Conservation (phyloP, 2,329 filamentous ascomycete species). For the Ampelomyces quisqualis region DNA sequence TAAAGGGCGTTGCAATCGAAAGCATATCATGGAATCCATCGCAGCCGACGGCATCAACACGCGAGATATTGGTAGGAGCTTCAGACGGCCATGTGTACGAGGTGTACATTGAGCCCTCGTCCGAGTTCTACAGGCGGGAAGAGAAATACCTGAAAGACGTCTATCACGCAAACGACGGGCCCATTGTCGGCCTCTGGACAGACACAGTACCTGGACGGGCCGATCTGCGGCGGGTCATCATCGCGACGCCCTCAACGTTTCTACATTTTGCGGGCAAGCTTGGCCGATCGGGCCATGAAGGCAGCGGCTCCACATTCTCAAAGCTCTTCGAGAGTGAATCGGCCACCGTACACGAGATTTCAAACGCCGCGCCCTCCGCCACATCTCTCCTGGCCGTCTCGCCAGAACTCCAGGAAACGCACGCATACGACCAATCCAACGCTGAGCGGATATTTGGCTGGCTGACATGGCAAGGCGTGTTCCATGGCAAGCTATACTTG, state of each 20-base stretch:
- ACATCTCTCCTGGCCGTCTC: constrained; percentile 72
- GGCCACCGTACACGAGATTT: constrained; percentile 72
- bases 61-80: constrained; percentile 88
- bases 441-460: constrained; percentile 81
- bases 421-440: constrained; percentile 54
- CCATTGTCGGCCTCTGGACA: constrained; percentile 82
- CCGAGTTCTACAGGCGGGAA: constrained; percentile 92
- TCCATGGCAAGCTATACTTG: constrained; percentile 76
- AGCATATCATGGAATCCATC: constrained; percentile 94
- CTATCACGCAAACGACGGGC: constrained; percentile 77
- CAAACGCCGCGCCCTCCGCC: constrained; percentile 59
- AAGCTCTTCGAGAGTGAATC: constrained; percentile 85
- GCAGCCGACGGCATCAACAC: constrained; percentile 85
- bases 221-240: constrained; percentile 74
- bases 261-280: constrained; percentile 80
- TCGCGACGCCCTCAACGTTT: constrained; percentile 75
- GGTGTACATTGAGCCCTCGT: constrained; percentile 88
- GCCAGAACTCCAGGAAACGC: constrained; percentile 63
- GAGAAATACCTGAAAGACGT: constrained; percentile 87
- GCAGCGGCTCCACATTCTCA: constrained; percentile 80
- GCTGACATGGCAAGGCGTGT: constrained; percentile 83
- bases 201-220: constrained; percentile 68
- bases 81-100: constrained; percentile 96
- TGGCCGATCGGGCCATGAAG: constrained; percentile 71
- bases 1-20: constrained; percentile 86